Percentiles rank a stretch among this genome's conserved stretches.
These are phyloP conservation scores for Fusarium succisae DNA, from an alignment of 2,329 filamentous ascomycete genomes.

Conservation along the genomic window DNA sequence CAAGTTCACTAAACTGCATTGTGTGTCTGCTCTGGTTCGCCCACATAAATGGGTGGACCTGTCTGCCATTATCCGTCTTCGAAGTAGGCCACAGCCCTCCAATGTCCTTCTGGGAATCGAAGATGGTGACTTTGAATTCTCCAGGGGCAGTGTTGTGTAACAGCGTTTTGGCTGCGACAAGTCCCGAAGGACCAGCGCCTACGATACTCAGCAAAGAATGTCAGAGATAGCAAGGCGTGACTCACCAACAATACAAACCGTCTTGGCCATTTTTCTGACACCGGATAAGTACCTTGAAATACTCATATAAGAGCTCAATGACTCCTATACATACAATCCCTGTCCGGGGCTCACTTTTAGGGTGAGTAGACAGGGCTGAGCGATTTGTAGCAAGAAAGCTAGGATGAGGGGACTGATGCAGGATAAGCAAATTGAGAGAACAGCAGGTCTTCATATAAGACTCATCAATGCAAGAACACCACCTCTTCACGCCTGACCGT, in stretches of 20 bases:
- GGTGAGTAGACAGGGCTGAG: slow-evolving; percentile 26
- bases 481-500: not conserved
- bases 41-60: slow-evolving; percentile 73
- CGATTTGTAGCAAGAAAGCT: slow-evolving; percentile 31
- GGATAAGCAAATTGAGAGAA: not conserved
- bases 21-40: slow-evolving; percentile 83
- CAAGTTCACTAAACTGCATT: slow-evolving; percentile 75
- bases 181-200: slow-evolving; percentile 76
- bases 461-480: not conserved
- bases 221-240: not conserved
- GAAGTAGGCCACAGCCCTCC: slow-evolving; percentile 81
- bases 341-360: slow-evolving; percentile 6
- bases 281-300: slow-evolving; percentile 19
- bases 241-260: slow-evolving; percentile 54
- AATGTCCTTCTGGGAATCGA: slow-evolving; percentile 71
- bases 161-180: slow-evolving; percentile 78
- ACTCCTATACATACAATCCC: not conserved
- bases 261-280: slow-evolving; percentile 48
- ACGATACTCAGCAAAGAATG: not conserved
- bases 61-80: slow-evolving; percentile 58
- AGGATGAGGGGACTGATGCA: not conserved
- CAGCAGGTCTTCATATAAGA: not conserved
- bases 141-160: slow-evolving; percentile 65
- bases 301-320: slow-evolving; percentile 29
- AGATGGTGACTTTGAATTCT: slow-evolving; percentile 74